These are phyloP conservation scores for Stagonosporopsis vannaccii DNA, from an alignment of 2,329 filamentous ascomycete species.

Conservation along the genomic window DNA sequence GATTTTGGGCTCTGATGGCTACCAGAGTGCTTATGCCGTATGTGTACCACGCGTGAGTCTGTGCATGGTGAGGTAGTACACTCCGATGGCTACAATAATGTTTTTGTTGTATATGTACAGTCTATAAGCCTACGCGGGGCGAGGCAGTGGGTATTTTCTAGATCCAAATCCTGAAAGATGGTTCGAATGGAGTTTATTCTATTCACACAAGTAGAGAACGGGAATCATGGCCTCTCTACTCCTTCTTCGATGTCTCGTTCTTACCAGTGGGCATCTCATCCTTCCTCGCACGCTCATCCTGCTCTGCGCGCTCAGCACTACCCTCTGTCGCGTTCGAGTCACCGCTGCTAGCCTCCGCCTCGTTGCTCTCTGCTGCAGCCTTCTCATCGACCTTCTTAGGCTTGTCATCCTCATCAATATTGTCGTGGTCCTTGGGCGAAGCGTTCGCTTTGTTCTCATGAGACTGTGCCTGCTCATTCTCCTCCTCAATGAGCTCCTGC, in stretches of 20 bases:
- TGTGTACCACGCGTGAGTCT: slow-evolving; percentile 7
- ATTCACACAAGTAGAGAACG: slow-evolving; percentile 13
- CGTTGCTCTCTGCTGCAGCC: slow-evolving; percentile 32
- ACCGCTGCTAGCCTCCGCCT: slow-evolving; percentile 44
- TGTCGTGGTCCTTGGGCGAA: slow-evolving; percentile 82
- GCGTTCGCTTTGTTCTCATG: slow-evolving; percentile 75
- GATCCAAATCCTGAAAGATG: slow-evolving; percentile 2
- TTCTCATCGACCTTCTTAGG: slow-evolving; percentile 49
- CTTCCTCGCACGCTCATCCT: slow-evolving; percentile 39
- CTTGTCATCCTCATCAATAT: slow-evolving; percentile 95
- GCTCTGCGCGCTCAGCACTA: slow-evolving; percentile 44
- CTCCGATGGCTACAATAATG: neutral
- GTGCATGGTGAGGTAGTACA: neutral
- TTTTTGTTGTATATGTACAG: slow-evolving; percentile 12
- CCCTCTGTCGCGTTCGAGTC: slow-evolving; percentile 30
- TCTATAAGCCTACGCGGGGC: slow-evolving; percentile 5
- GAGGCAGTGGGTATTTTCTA: slow-evolving; percentile 17
- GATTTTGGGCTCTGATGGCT: neutral
- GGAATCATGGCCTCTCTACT: slow-evolving; percentile 4
- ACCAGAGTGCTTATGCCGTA: neutral
- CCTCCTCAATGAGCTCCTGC: slow-evolving; percentile 96
- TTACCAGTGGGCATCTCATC: slow-evolving; percentile 32
- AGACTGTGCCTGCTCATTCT: slow-evolving; percentile 88
- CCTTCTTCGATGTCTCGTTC: slow-evolving; percentile 16
- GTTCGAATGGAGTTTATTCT: slow-evolving; percentile 7